phyloP scores from a whole-genome alignment of 2,329 filamentous ascomycete genomes.

The Leptoxyphium fumago region DNA sequence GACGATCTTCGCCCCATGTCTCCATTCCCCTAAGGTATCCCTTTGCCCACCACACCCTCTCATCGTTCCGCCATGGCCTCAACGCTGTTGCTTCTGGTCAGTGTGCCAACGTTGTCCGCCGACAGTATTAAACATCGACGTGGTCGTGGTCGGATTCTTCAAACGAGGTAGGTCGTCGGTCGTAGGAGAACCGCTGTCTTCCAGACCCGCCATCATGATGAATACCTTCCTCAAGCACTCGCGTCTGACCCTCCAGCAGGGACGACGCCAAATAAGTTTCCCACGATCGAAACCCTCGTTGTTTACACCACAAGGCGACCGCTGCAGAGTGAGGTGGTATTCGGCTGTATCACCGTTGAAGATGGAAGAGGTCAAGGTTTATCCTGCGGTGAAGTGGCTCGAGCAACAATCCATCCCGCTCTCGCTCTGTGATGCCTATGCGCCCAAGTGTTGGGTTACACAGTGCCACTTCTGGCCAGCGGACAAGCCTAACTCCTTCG shows the following conservation, averaged over 20 bases:
- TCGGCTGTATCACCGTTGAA: neutral
- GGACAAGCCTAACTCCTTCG: neutral
- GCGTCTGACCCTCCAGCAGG: neutral
- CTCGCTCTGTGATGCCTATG: conserved; percentile 7
- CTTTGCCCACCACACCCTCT: too few relatives aligned
- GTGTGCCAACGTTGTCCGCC: too few relatives aligned
- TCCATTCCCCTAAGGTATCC: too few relatives aligned
- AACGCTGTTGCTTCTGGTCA: too few relatives aligned
- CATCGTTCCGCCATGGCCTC: too few relatives aligned
- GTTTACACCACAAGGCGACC: neutral
- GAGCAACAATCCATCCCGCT: conserved; percentile 4
- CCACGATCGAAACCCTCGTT: neutral
- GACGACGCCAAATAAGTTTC: neutral
- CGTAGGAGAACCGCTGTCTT: neutral
- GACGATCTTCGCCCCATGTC: too few relatives aligned
- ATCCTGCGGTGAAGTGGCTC: neutral
- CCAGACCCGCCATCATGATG: neutral
- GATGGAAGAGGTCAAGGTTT: neutral
- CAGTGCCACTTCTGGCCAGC: conserved; percentile 8
- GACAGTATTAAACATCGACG: too few relatives aligned
- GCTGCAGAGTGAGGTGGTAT: neutral
- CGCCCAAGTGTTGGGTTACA: conserved; percentile 8
- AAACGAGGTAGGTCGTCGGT: neutral
- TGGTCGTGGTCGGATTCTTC: neutral
- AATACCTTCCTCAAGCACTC: neutral